phyloP scores from a whole-genome alignment of 225 moss, liverwort and hornwort species.

The Sphagnum tenellum region DNA sequence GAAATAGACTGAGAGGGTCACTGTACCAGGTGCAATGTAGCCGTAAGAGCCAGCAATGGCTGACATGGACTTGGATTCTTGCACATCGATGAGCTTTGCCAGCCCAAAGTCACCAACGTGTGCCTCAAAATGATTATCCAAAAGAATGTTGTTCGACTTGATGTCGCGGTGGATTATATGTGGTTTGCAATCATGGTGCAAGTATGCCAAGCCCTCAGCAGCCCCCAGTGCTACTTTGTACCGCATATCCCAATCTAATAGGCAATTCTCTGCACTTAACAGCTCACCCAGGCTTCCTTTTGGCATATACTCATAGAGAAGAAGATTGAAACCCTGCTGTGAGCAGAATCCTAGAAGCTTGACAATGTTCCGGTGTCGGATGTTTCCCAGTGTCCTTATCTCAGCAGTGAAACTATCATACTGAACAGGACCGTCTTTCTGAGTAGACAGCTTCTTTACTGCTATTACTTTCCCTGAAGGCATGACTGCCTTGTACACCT shows the following conservation, averaged over 20 bases:
- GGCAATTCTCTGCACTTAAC: slow-evolving; percentile 18
- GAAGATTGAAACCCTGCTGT: slow-evolving; percentile 33
- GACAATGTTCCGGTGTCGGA: slow-evolving; percentile 54
- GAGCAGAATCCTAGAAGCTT: slow-evolving; percentile 53
- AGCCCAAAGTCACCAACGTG: slow-evolving; percentile 57
- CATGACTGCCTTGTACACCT: slow-evolving; percentile 50
- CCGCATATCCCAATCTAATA: slow-evolving; percentile 55
- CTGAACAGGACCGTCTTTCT: no score
- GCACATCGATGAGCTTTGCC: slow-evolving; percentile 43
- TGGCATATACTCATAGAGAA: slow-evolving; percentile 51
- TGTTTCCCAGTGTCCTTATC: slow-evolving; percentile 41
- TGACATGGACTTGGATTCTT: slow-evolving; percentile 43
- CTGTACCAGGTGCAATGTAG: slow-evolving; percentile 60
- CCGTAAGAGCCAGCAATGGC: slow-evolving; percentile 50
- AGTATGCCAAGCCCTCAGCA: slow-evolving; percentile 42
- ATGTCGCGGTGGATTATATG: slow-evolving; percentile 47
- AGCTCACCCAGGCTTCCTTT: slow-evolving; percentile 47
- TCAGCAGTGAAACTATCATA: slow-evolving; percentile 52
- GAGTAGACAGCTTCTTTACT: slow-evolving; percentile 37
- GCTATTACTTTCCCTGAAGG: slow-evolving; percentile 39
- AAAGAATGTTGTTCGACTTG: slow-evolving; percentile 45
- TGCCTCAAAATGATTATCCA: slow-evolving; percentile 42
- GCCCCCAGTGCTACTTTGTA: slow-evolving; percentile 40
- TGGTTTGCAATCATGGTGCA: slow-evolving; percentile 51
- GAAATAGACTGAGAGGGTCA: no score